phyloP scores from a whole-genome alignment of 768 basidiomycete genomes.

The Leccinum variicolor region DNA sequence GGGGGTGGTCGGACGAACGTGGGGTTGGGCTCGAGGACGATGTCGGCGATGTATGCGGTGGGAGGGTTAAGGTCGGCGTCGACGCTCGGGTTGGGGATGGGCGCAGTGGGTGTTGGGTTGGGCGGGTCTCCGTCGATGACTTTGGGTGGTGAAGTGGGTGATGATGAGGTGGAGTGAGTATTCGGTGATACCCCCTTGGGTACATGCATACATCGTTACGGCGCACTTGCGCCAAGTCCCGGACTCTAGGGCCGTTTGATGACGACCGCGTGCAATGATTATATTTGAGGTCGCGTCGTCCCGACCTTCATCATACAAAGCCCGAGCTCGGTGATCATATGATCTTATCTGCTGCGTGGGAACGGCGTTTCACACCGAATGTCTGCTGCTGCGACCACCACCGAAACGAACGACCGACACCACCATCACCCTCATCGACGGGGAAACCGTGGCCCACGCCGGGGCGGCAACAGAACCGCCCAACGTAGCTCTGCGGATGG shows the following conservation, averaged over 20 bases:
- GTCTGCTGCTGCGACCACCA: conserved; percentile 19
- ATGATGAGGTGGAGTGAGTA: neutral
- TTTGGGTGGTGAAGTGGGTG: neutral
- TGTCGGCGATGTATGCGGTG: conserved; percentile 63
- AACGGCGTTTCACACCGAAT: neutral
- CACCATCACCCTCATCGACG: conserved; percentile 10
- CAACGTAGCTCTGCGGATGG: neutral
- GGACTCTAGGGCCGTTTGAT: no score
- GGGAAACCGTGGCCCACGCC: conserved; percentile 19
- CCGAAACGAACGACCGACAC: conserved; percentile 5
- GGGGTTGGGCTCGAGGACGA: conserved; percentile 36
- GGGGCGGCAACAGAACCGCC: conserved; percentile 12
- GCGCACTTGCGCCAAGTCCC: no score
- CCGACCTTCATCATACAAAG: no score
- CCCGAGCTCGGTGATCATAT: no score
- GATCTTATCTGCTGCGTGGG: neutral
- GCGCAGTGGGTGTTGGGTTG: conserved; percentile 19
- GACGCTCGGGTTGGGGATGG: conserved; percentile 19
- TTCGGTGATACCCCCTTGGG: neutral
- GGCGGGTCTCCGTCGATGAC: conserved; percentile 11
- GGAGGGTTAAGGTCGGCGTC: conserved; percentile 46
- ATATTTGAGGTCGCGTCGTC: no score
- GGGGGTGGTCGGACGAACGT: conserved; percentile 4
- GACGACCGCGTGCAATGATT: no score
- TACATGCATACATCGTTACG: no score